Conservation (phyloP, 768 basidiomycete species). For the Lactifluus pinguis region DNA sequence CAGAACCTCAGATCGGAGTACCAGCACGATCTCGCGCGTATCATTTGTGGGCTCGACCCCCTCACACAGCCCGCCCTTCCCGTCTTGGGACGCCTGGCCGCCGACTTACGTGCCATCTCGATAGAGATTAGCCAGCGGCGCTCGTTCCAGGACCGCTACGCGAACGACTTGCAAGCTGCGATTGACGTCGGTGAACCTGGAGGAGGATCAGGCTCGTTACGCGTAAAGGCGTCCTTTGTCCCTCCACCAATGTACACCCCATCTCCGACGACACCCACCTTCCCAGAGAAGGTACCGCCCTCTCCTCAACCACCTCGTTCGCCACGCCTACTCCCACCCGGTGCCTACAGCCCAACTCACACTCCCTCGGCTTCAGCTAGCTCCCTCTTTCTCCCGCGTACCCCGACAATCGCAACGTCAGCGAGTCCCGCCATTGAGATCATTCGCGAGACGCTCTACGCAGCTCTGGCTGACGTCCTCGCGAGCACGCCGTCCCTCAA, state of each 20-base stretch:
- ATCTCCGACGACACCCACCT: slow-evolving; percentile 18
- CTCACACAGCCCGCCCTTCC: slow-evolving; percentile 34
- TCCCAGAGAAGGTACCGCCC: background rate
- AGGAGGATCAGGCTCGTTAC: slow-evolving; percentile 24
- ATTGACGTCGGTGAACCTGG: slow-evolving; percentile 48
- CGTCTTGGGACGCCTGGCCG: slow-evolving; percentile 52
- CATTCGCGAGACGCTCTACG: slow-evolving; percentile 84
- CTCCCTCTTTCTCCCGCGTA: background rate
- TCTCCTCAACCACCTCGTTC: slow-evolving; percentile 12
- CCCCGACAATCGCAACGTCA: slow-evolving; percentile 28
- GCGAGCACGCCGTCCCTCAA: slow-evolving; percentile 46
- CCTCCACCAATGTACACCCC: slow-evolving; percentile 56
- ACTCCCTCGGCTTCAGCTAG: slow-evolving; percentile 17
- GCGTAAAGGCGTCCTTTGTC: slow-evolving; percentile 51
- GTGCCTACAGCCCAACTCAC: slow-evolving; percentile 22
- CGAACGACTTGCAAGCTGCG: slow-evolving; percentile 65
- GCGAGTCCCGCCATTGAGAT: slow-evolving; percentile 55
- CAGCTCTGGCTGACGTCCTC: slow-evolving; percentile 64
- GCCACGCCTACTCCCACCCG: slow-evolving; percentile 17
- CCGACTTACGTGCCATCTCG: slow-evolving; percentile 75
- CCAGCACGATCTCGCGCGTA: slow-evolving; percentile 75
- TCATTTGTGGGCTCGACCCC: slow-evolving; percentile 56
- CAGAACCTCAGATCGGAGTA: slow-evolving; percentile 51
- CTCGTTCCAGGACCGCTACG: slow-evolving; percentile 76
- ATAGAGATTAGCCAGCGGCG: slow-evolving; percentile 82